Percentiles rank a stretch among this genome's conserved stretches.
phyloP scores from a whole-genome alignment of 768 basidiomycete species.

The Hygrocybe punicea region DNA sequence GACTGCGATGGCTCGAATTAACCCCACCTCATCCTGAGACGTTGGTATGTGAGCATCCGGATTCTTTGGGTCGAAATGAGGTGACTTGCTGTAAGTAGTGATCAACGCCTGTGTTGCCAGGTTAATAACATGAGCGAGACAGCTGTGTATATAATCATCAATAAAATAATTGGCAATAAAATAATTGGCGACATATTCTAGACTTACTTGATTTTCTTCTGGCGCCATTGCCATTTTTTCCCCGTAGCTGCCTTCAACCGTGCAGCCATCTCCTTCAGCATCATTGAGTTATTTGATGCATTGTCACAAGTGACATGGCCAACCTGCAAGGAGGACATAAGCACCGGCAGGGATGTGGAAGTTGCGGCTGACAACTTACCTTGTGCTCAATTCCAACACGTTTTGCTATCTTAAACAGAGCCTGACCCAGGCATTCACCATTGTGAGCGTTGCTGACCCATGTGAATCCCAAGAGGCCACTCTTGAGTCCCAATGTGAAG shows the following conservation, averaged over 20 bases:
- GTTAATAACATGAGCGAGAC: slow-evolving; percentile 32
- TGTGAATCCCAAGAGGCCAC: slow-evolving; percentile 35
- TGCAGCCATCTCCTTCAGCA: slow-evolving; percentile 26
- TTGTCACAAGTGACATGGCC: slow-evolving; percentile 39
- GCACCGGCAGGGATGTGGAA: background rate
- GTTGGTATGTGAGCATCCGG: slow-evolving; percentile 17
- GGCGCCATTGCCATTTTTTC: background rate
- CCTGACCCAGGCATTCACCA: slow-evolving; percentile 34
- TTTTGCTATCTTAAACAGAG: slow-evolving; percentile 34
- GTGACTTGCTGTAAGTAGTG: slow-evolving; percentile 18
- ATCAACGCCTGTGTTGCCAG: slow-evolving; percentile 33
- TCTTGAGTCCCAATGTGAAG: slow-evolving; percentile 27
- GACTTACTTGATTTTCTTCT: slow-evolving; percentile 9
- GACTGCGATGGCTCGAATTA: slow-evolving; percentile 8
- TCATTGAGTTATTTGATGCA: slow-evolving; percentile 37
- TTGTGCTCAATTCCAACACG: slow-evolving; percentile 29
- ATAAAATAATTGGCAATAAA: background rate
- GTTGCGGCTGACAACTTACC: slow-evolving; percentile 17
- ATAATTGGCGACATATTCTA: background rate
- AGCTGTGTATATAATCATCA: slow-evolving; percentile 27
- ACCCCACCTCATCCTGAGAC: slow-evolving; percentile 22
- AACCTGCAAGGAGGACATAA: slow-evolving; percentile 20
- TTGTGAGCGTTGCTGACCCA: slow-evolving; percentile 36
- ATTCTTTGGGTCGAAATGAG: slow-evolving; percentile 10
- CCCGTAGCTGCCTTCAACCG: slow-evolving; percentile 3